phyloP scores from a whole-genome alignment of 2,329 filamentous ascomycete species.

The Pseudocercospora eumusae region DNA sequence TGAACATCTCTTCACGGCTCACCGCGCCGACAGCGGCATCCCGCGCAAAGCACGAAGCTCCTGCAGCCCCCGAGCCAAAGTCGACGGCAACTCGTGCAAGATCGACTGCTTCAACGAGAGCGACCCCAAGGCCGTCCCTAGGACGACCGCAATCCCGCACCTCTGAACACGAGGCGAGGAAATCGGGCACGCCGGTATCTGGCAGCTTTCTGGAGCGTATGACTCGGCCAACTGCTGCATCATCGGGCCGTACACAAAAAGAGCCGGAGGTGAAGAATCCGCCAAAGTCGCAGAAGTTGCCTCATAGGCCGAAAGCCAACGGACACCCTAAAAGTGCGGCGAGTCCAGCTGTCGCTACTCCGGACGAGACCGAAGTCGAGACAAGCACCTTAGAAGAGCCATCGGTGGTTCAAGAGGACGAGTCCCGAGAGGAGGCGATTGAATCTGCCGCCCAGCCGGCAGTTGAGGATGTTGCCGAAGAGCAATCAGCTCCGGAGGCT shows the following conservation, averaged over 20 bases:
- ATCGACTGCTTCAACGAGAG: slow-evolving; percentile 37
- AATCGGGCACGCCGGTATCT: slow-evolving; percentile 59
- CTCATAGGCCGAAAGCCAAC: slow-evolving; percentile 21
- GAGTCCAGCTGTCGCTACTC: slow-evolving; percentile 10
- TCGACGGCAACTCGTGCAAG: slow-evolving; percentile 36
- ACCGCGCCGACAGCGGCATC: slow-evolving; percentile 71
- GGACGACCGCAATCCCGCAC: slow-evolving; percentile 51
- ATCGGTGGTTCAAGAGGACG: slow-evolving; percentile 16
- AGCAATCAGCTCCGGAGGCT: background rate
- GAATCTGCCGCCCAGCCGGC: slow-evolving; percentile 2
- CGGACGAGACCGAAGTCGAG: slow-evolving; percentile 7
- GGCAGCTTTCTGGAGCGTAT: slow-evolving; percentile 76
- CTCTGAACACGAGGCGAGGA: slow-evolving; percentile 41
- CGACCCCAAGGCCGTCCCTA: slow-evolving; percentile 43
- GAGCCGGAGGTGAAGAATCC: slow-evolving; percentile 53
- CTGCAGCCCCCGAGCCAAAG: slow-evolving; percentile 32
- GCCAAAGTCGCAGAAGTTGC: slow-evolving; percentile 29
- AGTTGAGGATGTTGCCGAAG: slow-evolving; percentile 1
- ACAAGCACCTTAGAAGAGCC: slow-evolving; percentile 16
- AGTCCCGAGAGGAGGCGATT: slow-evolving; percentile 5
- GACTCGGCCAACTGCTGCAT: slow-evolving; percentile 74
- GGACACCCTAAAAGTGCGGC: slow-evolving; percentile 20
- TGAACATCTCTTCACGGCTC: slow-evolving; percentile 66
- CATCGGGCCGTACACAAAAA: slow-evolving; percentile 67
- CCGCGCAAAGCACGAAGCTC: slow-evolving; percentile 59